Base-by-base conservation (phyloP, 345 rosid species). In the Citrus mangshanensis region DNA sequence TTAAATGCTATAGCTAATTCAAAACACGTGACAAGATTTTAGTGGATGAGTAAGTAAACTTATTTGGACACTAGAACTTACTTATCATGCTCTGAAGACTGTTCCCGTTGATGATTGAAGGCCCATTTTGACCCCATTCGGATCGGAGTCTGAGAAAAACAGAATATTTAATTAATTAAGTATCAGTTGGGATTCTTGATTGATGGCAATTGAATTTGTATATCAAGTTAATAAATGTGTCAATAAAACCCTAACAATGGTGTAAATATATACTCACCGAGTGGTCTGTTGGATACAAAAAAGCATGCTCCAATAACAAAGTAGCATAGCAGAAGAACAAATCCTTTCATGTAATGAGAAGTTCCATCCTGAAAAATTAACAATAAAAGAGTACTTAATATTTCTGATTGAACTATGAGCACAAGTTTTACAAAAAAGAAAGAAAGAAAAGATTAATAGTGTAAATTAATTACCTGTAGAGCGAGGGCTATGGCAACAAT, bases 281-380 rank as follows among this genome's bases (percentile, higher is more conserved):
- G 74, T 13, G 97, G 90, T 25, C 89, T 82, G 64, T 84, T 80
- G 79, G 80, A 63, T 34, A 93, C 88, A 37, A 88, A 93, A 77
- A 95, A 93, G 88, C 97, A 93, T 16, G 97, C 89, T 38, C 87
- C 96, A 62, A 93, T 89, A 9, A 92, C 92, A n/a, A 88, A 4
- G 81, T 94, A 95, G 81, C 93, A 89, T 70, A 94, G 80, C 60
- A 90, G 65, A 30, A 92, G 90, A 75, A 90, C 81, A 72, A 93
- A 69, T 60, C 98, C 98, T 82, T 95, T 95, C 88, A 95, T 64
- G 90, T 95, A 93, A 81, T 95, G 96, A 70, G 99, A 93, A 62
- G 91, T 93, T 9, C 98, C 98, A 84, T 93, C 99, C 98, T 95
- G 87, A 79, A 61, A 66, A 74, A 68, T 42, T 10, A 35, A 67